These are phyloP conservation scores for Sclerotiophoma versabilis DNA, from an alignment of 2,329 filamentous ascomycete genomes.

Conservation along the genomic window DNA sequence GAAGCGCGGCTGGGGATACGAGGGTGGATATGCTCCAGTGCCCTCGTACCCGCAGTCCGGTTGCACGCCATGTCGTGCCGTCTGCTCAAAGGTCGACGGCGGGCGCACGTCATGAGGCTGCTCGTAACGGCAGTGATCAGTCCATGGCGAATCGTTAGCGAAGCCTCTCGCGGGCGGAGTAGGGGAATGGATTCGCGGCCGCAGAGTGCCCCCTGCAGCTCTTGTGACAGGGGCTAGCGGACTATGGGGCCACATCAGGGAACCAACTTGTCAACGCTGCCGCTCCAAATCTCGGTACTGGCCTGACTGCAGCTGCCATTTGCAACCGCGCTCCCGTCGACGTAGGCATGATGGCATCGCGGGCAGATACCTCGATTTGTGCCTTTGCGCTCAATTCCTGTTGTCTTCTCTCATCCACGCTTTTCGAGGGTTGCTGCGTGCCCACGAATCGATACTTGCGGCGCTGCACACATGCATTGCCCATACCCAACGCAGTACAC, in stretches of 20 bases:
- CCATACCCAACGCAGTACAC: slow-evolving; percentile 15
- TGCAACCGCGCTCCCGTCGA: slow-evolving; percentile 5
- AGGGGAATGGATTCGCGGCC: slow-evolving; percentile 13
- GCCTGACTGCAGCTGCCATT: slow-evolving; percentile 1
- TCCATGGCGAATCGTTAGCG: slow-evolving; percentile 12
- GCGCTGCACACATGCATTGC: slow-evolving; percentile 3
- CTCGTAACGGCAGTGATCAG: slow-evolving; percentile 40
- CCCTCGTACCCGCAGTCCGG: slow-evolving; percentile 10
- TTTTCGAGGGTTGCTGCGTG: slow-evolving; percentile 2
- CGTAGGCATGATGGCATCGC: slow-evolving; percentile 19
- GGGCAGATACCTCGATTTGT: slow-evolving; percentile 4
- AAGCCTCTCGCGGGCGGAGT: neutral
- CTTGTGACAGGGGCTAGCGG: slow-evolving; percentile 5
- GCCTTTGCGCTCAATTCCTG: slow-evolving; percentile 1
- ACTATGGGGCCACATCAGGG: slow-evolving; percentile 7
- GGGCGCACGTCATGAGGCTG: slow-evolving; percentile 40
- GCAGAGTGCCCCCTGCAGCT: slow-evolving; percentile 2
- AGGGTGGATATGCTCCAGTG: slow-evolving; percentile 18
- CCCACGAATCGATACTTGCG: slow-evolving; percentile 11
- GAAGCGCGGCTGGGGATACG: slow-evolving; percentile 10
- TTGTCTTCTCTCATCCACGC: neutral
- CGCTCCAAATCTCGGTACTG: slow-evolving; percentile 18
- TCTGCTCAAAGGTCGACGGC: slow-evolving; percentile 8
- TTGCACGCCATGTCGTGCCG: slow-evolving; percentile 15
- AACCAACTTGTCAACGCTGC: slow-evolving; percentile 11